Conservation (phyloP, 2,329 filamentous ascomycete genomes). For the Plectosphaerella sp. region DNA sequence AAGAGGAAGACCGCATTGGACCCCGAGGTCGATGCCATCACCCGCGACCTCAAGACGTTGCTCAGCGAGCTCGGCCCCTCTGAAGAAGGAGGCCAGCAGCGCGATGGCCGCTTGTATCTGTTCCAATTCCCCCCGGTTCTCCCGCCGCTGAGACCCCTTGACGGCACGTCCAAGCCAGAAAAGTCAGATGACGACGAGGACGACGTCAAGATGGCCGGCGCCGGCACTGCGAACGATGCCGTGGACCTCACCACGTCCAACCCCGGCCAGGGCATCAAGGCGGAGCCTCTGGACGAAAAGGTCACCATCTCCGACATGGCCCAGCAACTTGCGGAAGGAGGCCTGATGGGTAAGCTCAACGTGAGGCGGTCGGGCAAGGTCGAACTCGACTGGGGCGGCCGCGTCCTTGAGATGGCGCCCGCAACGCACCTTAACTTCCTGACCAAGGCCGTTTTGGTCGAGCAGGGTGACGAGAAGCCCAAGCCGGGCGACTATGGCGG, state of each 20-base stretch:
- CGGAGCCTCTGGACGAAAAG: conserved; percentile 17
- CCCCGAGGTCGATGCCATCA: conserved; percentile 31
- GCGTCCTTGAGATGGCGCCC: conserved; percentile 44
- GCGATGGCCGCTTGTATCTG: conserved; percentile 53
- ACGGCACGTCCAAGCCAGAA: conserved; percentile 31
- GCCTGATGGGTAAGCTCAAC: conserved; percentile 56
- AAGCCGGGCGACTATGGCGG: conserved; percentile 37
- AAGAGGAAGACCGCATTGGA: conserved; percentile 25
- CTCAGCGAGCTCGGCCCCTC: conserved; percentile 36
- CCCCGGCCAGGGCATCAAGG: conserved; percentile 15
- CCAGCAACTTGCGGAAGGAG: conserved; percentile 42
- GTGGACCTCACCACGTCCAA: conserved; percentile 36
- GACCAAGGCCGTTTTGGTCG: conserved; percentile 55
- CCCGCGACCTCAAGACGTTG: conserved; percentile 35
- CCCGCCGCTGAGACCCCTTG: conserved; percentile 42
- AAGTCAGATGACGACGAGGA: conserved; percentile 34
- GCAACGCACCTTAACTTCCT: conserved; percentile 52
- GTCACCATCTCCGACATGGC: conserved; percentile 25
- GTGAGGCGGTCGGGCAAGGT: conserved; percentile 59
- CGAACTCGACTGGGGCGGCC: conserved; percentile 60
- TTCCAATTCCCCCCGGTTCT: conserved; percentile 63
- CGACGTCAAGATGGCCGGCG: conserved; percentile 13
- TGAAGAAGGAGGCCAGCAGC: conserved; percentile 12
- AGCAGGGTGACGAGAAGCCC: conserved; percentile 53
- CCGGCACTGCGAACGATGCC: conserved; percentile 11